Evolutionary conservation across 768 basidiomycete species (phyloP).

Genomic region (Chiua virens): DNA sequence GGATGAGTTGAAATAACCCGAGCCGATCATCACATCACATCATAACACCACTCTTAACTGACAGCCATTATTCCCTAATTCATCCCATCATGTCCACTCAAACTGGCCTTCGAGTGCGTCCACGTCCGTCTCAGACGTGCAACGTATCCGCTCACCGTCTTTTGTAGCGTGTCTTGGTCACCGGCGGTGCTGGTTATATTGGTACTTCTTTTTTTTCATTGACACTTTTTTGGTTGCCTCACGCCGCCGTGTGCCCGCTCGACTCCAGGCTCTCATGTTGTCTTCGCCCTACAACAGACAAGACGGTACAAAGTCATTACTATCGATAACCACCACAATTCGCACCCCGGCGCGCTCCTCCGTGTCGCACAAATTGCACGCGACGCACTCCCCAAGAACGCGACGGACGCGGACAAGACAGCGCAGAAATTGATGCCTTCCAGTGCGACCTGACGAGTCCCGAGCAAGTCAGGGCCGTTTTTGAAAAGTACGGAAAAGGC

Average conservation of each 20-base stretch:
- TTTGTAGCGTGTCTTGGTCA: conserved; percentile 61
- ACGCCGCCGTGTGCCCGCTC: conserved; percentile 13
- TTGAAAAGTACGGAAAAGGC: conserved; percentile 81
- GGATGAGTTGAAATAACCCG: conserved; percentile 4
- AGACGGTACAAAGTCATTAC: conserved; percentile 90
- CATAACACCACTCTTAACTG: too few relatives aligned
- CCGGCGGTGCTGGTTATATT: conserved; percentile 89
- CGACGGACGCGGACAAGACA: conserved; percentile 70
- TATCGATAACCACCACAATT: conserved; percentile 95
- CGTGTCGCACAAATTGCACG: conserved; percentile 81
- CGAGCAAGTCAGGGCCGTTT: conserved; percentile 73
- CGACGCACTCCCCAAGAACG: conserved; percentile 62
- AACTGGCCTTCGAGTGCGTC: conserved; percentile 48
- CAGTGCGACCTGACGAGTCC: conserved; percentile 73
- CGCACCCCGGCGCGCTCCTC: conserved; percentile 69
- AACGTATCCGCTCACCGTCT: conserved; percentile 9
- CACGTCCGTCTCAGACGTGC: conserved; percentile 26
- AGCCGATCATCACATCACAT: conserved; percentile 1
- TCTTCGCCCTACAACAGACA: conserved; percentile 82
- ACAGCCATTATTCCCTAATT: background rate
- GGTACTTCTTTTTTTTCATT: conserved; percentile 42
- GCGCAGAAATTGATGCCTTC: conserved; percentile 68
- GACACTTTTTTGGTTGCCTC: background rate
- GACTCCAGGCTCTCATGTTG: conserved; percentile 83
- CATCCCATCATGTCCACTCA: conserved; percentile 28